Evolutionary conservation across 495 filamentous ascomycete genomes (phyloP).

Genomic region (Pyrenula aspistea): DNA sequence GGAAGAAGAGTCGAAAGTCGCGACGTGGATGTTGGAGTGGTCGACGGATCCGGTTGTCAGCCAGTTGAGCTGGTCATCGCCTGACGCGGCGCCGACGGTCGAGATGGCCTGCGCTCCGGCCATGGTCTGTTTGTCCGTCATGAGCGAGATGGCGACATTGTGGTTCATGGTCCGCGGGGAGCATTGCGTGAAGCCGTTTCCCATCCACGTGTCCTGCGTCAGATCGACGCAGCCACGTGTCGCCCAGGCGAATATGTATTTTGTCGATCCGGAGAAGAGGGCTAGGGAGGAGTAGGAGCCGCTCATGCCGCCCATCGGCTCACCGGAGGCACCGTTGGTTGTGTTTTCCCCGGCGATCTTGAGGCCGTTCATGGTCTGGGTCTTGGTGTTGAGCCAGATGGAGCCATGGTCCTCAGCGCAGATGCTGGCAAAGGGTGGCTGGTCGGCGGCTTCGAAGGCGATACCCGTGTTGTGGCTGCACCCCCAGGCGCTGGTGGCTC

Average conservation of each 20-base stretch:
- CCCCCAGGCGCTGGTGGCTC: slow-evolving; percentile 37
- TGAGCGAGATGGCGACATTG: slow-evolving; percentile 35
- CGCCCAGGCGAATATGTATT: slow-evolving; percentile 42
- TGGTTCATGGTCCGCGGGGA: slow-evolving; percentile 33
- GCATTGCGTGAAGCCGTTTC: slow-evolving; percentile 31
- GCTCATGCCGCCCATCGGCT: slow-evolving; percentile 44
- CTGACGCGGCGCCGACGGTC: slow-evolving; percentile 29
- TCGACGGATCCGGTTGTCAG: slow-evolving; percentile 32
- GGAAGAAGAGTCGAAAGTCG: slow-evolving; percentile 28
- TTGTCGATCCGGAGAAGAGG: slow-evolving; percentile 23
- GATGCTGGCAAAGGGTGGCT: slow-evolving; percentile 36
- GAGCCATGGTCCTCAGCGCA: slow-evolving; percentile 44
- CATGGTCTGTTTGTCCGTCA: slow-evolving; percentile 36
- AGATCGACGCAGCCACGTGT: slow-evolving; percentile 38
- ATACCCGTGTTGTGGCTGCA: slow-evolving; percentile 49
- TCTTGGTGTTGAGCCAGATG: slow-evolving; percentile 46
- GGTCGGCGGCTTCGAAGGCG: slow-evolving; percentile 38
- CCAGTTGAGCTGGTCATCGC: slow-evolving; percentile 41
- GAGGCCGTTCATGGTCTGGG: slow-evolving; percentile 36
- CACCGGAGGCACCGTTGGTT: slow-evolving; percentile 38
- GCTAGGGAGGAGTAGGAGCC: slow-evolving; percentile 39
- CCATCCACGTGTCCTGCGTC: slow-evolving; percentile 37
- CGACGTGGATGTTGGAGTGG: slow-evolving; percentile 40
- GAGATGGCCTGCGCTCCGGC: slow-evolving; percentile 33
- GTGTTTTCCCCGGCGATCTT: slow-evolving; percentile 45